phyloP scores from a whole-genome alignment of 305 asterid species.

The Ajuga reptans region DNA sequence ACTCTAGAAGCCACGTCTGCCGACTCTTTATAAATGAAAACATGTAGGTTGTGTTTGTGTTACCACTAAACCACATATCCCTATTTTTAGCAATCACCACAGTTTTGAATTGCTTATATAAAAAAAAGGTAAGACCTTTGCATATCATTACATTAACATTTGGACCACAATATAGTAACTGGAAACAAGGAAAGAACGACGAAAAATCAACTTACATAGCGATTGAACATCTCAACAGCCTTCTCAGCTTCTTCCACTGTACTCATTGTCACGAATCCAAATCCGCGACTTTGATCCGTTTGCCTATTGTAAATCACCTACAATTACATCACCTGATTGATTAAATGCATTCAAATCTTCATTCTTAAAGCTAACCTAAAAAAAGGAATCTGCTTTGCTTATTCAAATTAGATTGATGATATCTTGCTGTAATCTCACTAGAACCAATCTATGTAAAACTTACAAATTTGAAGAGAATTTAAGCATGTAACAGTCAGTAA shows the following conservation, averaged over 20 bases:
- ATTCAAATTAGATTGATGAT: too few species aligned
- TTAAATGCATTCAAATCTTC: neutral
- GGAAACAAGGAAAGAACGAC: neutral
- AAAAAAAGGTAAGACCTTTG: neutral
- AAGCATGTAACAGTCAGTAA: neutral
- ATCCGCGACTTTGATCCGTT: conserved; percentile 83
- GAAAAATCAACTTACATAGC: conserved; percentile 47
- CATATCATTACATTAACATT: too few species aligned
- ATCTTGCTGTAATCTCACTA: neutral
- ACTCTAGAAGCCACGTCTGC: too few species aligned
- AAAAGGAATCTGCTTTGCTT: too few species aligned
- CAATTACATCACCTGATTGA: conserved; percentile 13
- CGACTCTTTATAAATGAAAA: too few species aligned
- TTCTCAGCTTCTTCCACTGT: conserved; percentile 83
- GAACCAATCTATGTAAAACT: neutral
- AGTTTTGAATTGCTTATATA: neutral
- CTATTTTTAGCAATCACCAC: neutral
- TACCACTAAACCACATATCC: neutral
- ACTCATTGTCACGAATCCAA: conserved; percentile 88
- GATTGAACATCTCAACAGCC: conserved; percentile 64
- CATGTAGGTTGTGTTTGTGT: neutral
- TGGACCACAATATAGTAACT: neutral
- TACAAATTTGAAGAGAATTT: neutral
- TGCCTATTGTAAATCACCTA: conserved; percentile 85
- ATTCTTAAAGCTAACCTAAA: neutral